Evolutionary conservation across 495 filamentous ascomycete species (phyloP), one percentile per base, ranked within the genome.

Genomic region (Annulohypoxylon nitens): DNA sequence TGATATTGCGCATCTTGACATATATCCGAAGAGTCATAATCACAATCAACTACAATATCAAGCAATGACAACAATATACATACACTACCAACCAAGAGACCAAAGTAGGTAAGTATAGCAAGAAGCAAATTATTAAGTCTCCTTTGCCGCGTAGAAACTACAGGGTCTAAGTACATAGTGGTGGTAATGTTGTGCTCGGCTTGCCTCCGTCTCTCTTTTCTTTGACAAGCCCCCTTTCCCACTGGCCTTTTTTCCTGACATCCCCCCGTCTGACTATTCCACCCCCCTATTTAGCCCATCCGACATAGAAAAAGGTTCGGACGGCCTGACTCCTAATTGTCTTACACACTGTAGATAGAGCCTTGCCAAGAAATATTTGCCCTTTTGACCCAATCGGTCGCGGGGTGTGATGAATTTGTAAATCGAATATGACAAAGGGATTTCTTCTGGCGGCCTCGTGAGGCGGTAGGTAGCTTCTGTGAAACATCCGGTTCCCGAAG

Each of bases 111-210:
- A 47, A 18, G 20, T 26, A n/a, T 9, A 47, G 25, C 60, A 63
- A 69, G 39, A 60, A 70, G 68, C 60, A 61, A 70, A 71, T 65
- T 60, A 71, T 71, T 66, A 71, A 66, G 68, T 61, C 37, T 61
- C 50, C 53, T 36, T 37, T 70, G 23, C 25, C 25, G 43, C 61
- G 43, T 60, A 60, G 61, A 64, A 45, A 54, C 68, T 70, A 70
- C 68, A 64, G 18, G 30, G 59, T 55, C 34, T 64, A 64, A 34
- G 61, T 47, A 47, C 43, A 47, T 53, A 53, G 61, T 60, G 43
- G 60, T 64, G 58, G 39, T 43, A n/a, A 43, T 51, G 33, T 39
- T 64, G 53, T 51, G 57, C 50, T 55, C 16, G 50, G 5, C 41
- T 14, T 58, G 18, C 33, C n/a, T 37, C 33, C 30, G 34, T 33